Percentiles rank a stretch among this genome's conserved stretches.
Evolutionary conservation across 2,329 filamentous ascomycete genomes (phyloP).

Genomic region (Aspergillus carbonarius): DNA sequence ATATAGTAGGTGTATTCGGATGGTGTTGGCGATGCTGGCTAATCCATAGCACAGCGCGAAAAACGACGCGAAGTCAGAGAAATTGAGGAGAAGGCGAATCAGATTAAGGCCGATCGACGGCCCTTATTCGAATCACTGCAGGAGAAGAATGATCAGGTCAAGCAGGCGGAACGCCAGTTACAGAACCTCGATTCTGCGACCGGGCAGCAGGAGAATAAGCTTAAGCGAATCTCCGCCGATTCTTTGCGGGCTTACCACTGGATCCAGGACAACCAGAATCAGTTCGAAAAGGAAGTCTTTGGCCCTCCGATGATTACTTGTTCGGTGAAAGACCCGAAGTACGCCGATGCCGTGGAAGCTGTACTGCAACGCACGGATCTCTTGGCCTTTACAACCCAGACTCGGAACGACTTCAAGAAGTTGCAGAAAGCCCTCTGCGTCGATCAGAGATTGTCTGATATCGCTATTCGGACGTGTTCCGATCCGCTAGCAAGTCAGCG

Average conservation of each 20-base stretch:
- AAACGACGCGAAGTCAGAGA: slow-evolving; percentile 47
- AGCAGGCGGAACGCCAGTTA: slow-evolving; percentile 51
- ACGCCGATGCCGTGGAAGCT: slow-evolving; percentile 62
- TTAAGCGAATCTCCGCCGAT: slow-evolving; percentile 63
- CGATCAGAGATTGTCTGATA: slow-evolving; percentile 64
- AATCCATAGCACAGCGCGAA: slow-evolving; percentile 50
- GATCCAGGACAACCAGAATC: slow-evolving; percentile 68
- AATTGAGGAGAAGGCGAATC: slow-evolving; percentile 40
- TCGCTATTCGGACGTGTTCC: slow-evolving; percentile 67
- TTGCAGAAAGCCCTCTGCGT: slow-evolving; percentile 66
- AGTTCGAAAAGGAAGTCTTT: slow-evolving; percentile 74
- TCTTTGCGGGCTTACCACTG: slow-evolving; percentile 74
- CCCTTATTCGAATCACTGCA: slow-evolving; percentile 34
- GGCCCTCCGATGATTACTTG: slow-evolving; percentile 80
- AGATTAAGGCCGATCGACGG: slow-evolving; percentile 40
- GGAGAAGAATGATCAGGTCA: slow-evolving; percentile 38
- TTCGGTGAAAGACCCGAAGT: slow-evolving; percentile 70
- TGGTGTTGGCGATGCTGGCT: slow-evolving; percentile 23
- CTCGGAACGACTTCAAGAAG: slow-evolving; percentile 68
- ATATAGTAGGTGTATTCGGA: slow-evolving; percentile 58
- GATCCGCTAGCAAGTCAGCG: slow-evolving; percentile 56
- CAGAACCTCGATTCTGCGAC: slow-evolving; percentile 67
- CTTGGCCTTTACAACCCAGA: slow-evolving; percentile 71
- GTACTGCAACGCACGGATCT: slow-evolving; percentile 56
- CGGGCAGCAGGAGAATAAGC: slow-evolving; percentile 69